phyloP scores from a whole-genome alignment of 345 rosid genomes.

The Rhodamnia rubescens region DNA sequence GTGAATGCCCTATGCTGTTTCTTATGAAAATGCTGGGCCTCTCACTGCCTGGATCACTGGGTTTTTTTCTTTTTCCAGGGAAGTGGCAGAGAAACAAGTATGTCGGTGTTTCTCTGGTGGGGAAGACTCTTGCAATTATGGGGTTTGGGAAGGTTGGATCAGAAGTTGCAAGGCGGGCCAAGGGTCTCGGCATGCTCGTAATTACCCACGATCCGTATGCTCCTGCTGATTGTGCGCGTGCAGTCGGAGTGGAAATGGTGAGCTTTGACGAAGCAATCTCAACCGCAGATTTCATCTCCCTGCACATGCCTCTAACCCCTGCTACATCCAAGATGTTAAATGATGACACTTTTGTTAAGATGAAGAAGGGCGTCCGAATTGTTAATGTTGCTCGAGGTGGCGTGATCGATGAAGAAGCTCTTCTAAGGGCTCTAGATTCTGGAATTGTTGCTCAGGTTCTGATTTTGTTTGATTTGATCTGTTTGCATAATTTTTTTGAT shows the following conservation, averaged over 20 bases:
- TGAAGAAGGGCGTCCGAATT: constrained; percentile 30
- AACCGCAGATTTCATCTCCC: constrained; percentile 26
- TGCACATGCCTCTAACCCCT: constrained; percentile 39
- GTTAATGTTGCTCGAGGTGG: constrained; percentile 40
- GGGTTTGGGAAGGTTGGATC: constrained; percentile 41
- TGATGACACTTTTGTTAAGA: constrained; percentile 23
- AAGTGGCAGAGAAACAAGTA: constrained; percentile 26
- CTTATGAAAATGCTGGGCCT: background rate
- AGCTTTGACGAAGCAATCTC: constrained; percentile 26
- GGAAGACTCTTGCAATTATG: constrained; percentile 38
- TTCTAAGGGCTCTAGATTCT: constrained; percentile 23
- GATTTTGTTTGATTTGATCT: background rate
- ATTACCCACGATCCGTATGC: constrained; percentile 38
- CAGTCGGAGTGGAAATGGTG: constrained; percentile 20
- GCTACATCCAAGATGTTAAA: constrained; percentile 25
- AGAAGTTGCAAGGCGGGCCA: constrained; percentile 36
- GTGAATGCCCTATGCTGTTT: background rate
- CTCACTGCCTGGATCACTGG: background rate
- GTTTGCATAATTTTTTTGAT: background rate
- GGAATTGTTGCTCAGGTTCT: constrained; percentile 31
- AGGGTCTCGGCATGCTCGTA: constrained; percentile 37
- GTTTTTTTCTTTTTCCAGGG: constrained; percentile 2
- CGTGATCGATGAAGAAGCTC: constrained; percentile 30
- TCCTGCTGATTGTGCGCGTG: constrained; percentile 24
- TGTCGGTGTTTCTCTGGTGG: constrained; percentile 24